Evolutionary conservation across 2,329 filamentous ascomycete genomes (phyloP), one percentile per base, ranked within the genome.

Genomic region (Aspergillus caelatus): DNA sequence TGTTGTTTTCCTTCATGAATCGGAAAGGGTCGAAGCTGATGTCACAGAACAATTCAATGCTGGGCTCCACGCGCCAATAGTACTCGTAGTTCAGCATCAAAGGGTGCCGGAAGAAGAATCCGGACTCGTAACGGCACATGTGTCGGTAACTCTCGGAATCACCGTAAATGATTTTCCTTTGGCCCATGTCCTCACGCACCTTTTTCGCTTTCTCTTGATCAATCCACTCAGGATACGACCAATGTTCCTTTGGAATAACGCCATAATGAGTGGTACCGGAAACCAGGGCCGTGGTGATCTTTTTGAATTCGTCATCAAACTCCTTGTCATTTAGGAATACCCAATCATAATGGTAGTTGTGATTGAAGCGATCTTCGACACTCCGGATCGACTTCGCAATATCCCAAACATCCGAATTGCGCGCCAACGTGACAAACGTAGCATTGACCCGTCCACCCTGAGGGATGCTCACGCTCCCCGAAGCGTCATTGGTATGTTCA

Each of bases 61-160:
- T 95, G 72, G 95, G 95, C 85, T 99, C 95, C 16, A 99, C 95
- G 71, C 96, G 92, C 95, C 95, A 99, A 86, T 99, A 99, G 88
- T 93, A 99, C 77, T 99, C 95, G 80, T 96, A 99, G 78, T 98
- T 93, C 78, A 92, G 82, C 92, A 99, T 94, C 70, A 97, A 82
- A 34, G 88, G 87, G 78, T 99, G 95, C 65, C 91, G 93, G 88
- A 98, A 99, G 86, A 99, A 99, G 86, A 99, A 99, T 45, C 95
- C 95, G 9, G 94, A 98, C 81, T 99, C 95, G 77, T 97, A 99
- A 68, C 95, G 92, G 81, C 95, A 99, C 95, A 99, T 99, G 84
- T 99, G 96, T 67, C 95, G 89, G 84, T 99, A 99, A 82, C 92
- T 96, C 81, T 96, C 82, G 12, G 93, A 97, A 80, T 98, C 95